These are phyloP conservation scores for Emericellopsis atlantica DNA, from an alignment of 2,329 filamentous ascomycete species.

Conservation along the genomic window DNA sequence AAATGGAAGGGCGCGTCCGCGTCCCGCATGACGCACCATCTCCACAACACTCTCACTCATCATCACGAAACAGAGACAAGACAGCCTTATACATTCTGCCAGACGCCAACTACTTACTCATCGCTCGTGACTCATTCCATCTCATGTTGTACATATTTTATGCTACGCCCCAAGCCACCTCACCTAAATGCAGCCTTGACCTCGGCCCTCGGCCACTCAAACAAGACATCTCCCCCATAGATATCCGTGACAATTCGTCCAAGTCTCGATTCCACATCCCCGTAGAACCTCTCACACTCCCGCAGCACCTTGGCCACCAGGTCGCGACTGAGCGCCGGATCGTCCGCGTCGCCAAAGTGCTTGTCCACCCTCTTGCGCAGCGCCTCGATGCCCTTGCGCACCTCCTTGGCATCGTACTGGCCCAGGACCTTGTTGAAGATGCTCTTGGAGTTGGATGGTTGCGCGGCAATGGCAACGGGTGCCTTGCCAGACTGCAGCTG, in stretches of 20 bases:
- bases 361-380: slow-evolving; percentile 90
- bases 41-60: neutral
- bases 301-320: slow-evolving; percentile 44
- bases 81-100: neutral
- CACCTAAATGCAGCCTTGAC: slow-evolving; percentile 43
- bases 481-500: slow-evolving; percentile 49
- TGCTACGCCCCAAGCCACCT: too few species aligned
- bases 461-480: slow-evolving; percentile 54
- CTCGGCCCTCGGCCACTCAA: slow-evolving; percentile 54
- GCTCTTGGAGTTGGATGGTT: slow-evolving; percentile 70
- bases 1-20: too few species aligned
- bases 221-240: slow-evolving; percentile 51
- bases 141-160: neutral
- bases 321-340: slow-evolving; percentile 48
- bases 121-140: neutral
- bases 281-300: slow-evolving; percentile 52
- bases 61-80: neutral
- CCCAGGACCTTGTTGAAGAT: slow-evolving; percentile 80
- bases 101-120: neutral
- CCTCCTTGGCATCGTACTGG: slow-evolving; percentile 70
- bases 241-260: slow-evolving; percentile 47
- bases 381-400: slow-evolving; percentile 80
- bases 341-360: slow-evolving; percentile 86
- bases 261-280: slow-evolving; percentile 48
- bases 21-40: too few species aligned